phyloP scores from a whole-genome alignment of 2,329 filamentous ascomycete species.

The Chaetomium sp. region DNA sequence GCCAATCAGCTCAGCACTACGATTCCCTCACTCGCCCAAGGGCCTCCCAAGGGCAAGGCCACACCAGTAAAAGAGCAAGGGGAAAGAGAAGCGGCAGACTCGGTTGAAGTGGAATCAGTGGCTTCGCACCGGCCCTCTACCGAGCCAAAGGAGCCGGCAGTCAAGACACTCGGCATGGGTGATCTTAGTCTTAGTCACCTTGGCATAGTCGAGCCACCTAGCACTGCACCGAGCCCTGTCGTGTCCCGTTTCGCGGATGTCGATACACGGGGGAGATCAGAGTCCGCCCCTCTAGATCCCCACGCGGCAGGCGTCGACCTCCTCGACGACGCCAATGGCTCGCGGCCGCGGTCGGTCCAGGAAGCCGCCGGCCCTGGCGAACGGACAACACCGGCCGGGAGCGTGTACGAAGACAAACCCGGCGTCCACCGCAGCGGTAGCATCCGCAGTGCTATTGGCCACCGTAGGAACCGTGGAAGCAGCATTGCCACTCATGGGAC shows the following conservation, averaged over 20 bases:
- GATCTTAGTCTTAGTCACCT: slow-evolving; percentile 85
- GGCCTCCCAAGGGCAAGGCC: slow-evolving; percentile 38
- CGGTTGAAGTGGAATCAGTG: slow-evolving; percentile 40
- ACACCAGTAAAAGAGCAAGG: slow-evolving; percentile 29
- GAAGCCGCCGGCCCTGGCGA: slow-evolving; percentile 47
- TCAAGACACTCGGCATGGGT: slow-evolving; percentile 83
- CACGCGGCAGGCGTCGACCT: slow-evolving; percentile 30
- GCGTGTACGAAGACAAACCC: slow-evolving; percentile 58
- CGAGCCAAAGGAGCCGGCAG: slow-evolving; percentile 63
- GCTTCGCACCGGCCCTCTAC: slow-evolving; percentile 35
- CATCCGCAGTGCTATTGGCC: slow-evolving; percentile 53
- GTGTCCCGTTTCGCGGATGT: slow-evolving; percentile 48
- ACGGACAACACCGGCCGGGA: slow-evolving; percentile 58
- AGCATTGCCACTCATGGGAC: slow-evolving; percentile 57
- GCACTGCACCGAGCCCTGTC: slow-evolving; percentile 49
- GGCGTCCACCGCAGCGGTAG: slow-evolving; percentile 59
- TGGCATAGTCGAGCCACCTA: slow-evolving; percentile 62
- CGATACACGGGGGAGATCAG: slow-evolving; percentile 47
- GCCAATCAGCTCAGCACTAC: slow-evolving; percentile 68
- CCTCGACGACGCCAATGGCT: slow-evolving; percentile 30
- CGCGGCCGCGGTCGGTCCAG: slow-evolving; percentile 44
- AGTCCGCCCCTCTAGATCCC: slow-evolving; percentile 50
- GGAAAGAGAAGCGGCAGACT: slow-evolving; percentile 29
- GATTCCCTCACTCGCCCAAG: slow-evolving; percentile 55
- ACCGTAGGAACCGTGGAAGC: slow-evolving; percentile 72